A percentile compares a stretch with the other conserved stretches of the same genome.
Evolutionary conservation across 305 asterid species (phyloP).

Genomic region (Solanum hybrid): DNA sequence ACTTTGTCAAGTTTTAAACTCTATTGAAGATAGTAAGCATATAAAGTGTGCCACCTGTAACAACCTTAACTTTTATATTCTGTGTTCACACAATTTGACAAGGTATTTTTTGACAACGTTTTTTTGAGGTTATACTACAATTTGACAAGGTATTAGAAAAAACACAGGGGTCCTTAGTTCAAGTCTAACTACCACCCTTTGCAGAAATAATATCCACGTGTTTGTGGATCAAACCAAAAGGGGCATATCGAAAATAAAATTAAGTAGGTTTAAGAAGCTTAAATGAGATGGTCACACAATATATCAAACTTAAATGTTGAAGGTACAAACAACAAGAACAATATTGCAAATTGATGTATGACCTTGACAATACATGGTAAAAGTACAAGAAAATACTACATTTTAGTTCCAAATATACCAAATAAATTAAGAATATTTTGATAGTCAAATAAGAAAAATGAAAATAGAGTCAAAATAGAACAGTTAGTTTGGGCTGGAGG

Average conservation of each 20-base stretch:
- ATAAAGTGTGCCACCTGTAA: background rate
- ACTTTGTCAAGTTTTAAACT: background rate
- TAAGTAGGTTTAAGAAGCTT: background rate
- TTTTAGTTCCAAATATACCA: background rate
- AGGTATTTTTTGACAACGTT: background rate
- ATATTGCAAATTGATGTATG: background rate
- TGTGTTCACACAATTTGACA: background rate
- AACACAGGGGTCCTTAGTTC: background rate
- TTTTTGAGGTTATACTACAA: background rate
- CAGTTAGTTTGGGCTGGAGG: background rate
- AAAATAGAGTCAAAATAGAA: background rate
- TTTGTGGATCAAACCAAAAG: background rate
- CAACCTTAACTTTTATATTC: background rate
- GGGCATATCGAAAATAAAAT: background rate
- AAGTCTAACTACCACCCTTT: background rate
- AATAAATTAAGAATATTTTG: background rate
- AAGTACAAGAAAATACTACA: background rate
- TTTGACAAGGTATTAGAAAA: background rate
- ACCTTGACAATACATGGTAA: background rate
- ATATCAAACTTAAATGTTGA: background rate
- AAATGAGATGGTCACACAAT: background rate
- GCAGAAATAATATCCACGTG: background rate
- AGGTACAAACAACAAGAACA: background rate
- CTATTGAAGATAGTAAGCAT: background rate
- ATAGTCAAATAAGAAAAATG: background rate